Evolutionary conservation across 2,329 filamentous ascomycete genomes (phyloP).

Genomic region (Clonostachys chloroleuca): DNA sequence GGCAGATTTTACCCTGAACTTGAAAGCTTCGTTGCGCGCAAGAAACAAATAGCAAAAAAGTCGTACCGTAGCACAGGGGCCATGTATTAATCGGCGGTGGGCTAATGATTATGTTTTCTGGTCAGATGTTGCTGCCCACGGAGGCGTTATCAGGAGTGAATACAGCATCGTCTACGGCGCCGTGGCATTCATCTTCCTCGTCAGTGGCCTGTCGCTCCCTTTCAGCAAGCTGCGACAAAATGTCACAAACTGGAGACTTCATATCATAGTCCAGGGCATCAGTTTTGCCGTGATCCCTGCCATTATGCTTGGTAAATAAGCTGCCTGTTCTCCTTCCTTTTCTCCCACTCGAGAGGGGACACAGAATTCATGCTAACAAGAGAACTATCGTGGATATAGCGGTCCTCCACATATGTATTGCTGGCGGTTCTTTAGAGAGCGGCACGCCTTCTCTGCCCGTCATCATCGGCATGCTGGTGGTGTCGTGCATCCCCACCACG

Average conservation of each 20-base stretch:
- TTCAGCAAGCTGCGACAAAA: constrained; percentile 57
- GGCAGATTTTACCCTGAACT: background rate
- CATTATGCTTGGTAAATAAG: constrained; percentile 47
- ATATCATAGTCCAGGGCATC: constrained; percentile 62
- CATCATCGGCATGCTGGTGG: constrained; percentile 62
- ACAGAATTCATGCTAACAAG: background rate
- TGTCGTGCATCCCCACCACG: constrained; percentile 67
- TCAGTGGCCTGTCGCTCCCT: constrained; percentile 66
- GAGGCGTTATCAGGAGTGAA: constrained; percentile 46
- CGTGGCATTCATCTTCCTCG: constrained; percentile 65
- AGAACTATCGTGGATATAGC: constrained; percentile 15
- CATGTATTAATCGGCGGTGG: background rate
- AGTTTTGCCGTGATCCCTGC: constrained; percentile 64
- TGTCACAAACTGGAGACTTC: constrained; percentile 62
- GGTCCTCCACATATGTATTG: constrained; percentile 40
- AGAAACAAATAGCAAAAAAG: no score
- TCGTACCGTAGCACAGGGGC: background rate
- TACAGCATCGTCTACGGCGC: constrained; percentile 64
- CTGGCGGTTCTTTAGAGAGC: constrained; percentile 40
- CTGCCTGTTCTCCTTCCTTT: background rate
- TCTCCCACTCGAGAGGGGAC: background rate
- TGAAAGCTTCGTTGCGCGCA: no score
- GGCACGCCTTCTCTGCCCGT: constrained; percentile 59
- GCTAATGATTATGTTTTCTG: background rate
- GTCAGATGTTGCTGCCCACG: constrained; percentile 41